These are phyloP conservation scores for Extremus antarcticus DNA, from an alignment of 495 filamentous ascomycete genomes.

Conservation along the genomic window DNA sequence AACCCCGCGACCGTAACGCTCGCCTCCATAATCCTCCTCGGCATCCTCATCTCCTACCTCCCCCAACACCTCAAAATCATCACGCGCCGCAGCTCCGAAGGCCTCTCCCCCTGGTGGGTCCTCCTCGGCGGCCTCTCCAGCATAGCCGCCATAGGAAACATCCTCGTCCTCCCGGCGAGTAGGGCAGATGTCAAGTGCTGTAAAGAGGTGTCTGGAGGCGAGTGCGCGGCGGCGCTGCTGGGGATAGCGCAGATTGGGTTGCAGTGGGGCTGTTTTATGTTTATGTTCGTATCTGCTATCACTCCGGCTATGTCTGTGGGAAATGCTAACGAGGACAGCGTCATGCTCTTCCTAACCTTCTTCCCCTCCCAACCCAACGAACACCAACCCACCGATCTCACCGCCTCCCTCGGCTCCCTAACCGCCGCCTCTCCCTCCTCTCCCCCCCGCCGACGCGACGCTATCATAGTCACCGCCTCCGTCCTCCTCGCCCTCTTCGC, in stretches of 20 bases:
- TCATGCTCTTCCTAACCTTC: constrained; percentile 36
- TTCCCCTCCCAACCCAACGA: constrained; percentile 30
- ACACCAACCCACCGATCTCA: constrained; percentile 14
- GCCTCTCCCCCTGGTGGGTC: constrained; percentile 88
- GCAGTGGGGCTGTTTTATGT: constrained; percentile 83
- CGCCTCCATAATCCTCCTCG: constrained; percentile 58
- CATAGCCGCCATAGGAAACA: constrained; percentile 81
- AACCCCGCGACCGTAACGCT: constrained; percentile 8
- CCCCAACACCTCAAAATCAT: constrained; percentile 93
- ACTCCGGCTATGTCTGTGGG: neutral
- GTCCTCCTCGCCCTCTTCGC: constrained; percentile 61
- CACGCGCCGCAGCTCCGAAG: constrained; percentile 74
- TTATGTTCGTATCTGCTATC: constrained; percentile 59
- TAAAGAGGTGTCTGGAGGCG: constrained; percentile 61
- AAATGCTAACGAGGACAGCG: constrained; percentile 15
- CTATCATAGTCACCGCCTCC: constrained; percentile 55
- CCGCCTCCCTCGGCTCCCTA: constrained; percentile 26
- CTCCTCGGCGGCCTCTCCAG: constrained; percentile 81
- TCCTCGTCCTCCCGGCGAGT: constrained; percentile 69
- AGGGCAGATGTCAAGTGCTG: constrained; percentile 76
- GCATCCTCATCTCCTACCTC: constrained; percentile 86
- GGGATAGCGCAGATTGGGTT: constrained; percentile 82
- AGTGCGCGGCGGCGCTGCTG: constrained; percentile 73
- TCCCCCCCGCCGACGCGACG: constrained; percentile 62
- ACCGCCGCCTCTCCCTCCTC: constrained; percentile 27